A percentile compares a stretch with the other conserved stretches of the same genome.
phyloP scores from a whole-genome alignment of 2,329 filamentous ascomycete genomes.

The Diaporthe sp. region DNA sequence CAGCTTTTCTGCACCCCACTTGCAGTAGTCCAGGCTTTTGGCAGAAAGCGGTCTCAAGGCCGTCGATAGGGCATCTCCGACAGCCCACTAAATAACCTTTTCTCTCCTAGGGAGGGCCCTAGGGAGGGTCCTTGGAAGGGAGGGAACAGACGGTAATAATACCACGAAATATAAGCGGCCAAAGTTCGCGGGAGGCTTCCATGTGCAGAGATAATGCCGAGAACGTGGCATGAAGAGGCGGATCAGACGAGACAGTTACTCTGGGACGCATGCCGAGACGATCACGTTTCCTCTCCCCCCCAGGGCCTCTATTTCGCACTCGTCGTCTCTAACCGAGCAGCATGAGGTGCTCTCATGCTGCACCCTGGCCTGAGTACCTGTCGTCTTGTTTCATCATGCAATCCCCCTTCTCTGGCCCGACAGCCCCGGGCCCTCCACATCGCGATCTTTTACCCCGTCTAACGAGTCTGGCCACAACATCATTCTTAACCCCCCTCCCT shows the following conservation, averaged over 20 bases:
- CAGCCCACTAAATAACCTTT: slow-evolving; percentile 21
- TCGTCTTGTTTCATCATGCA: slow-evolving; percentile 19
- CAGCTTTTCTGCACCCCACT: not conserved
- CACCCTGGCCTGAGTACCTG: not conserved
- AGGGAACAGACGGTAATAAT: slow-evolving; percentile 10
- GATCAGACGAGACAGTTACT: slow-evolving; percentile 13
- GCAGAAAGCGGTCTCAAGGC: not conserved
- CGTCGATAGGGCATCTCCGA: slow-evolving; percentile 13
- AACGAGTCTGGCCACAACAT: not conserved
- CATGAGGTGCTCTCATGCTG: not conserved
- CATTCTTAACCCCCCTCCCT: not conserved
- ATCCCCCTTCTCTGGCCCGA: not conserved
- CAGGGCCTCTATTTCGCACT: not conserved
- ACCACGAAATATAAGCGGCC: not conserved
- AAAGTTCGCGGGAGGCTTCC: slow-evolving; percentile 2
- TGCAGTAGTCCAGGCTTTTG: not conserved
- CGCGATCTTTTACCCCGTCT: not conserved
- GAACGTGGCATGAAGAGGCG: slow-evolving; percentile 6
- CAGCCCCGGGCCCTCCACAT: not conserved
- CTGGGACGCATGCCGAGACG: slow-evolving; percentile 13
- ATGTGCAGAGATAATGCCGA: not conserved
- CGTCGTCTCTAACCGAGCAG: not conserved
- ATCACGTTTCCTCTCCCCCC: slow-evolving; percentile 2
- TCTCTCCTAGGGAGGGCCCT: slow-evolving; percentile 8
- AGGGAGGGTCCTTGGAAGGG: not conserved